Base-by-base conservation (phyloP, 225 moss, liverwort and hornwort species). In the Asterella californica region DNA sequence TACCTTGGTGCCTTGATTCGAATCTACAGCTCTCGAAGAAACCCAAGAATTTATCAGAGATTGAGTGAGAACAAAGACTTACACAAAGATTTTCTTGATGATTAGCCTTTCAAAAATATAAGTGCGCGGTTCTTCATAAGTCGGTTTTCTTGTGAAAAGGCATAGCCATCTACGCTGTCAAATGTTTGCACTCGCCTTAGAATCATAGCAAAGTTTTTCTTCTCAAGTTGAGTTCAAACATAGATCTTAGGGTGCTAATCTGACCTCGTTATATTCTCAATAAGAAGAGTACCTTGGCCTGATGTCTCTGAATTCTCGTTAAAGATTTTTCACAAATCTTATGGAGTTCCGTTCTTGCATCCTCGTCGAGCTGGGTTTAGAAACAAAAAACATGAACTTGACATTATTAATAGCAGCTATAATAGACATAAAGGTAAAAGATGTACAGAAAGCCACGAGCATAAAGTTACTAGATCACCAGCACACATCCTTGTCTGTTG, bases 1-100 rank as follows among this genome's bases (percentile, higher is more conserved):
- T 85, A 85, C 74, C 85, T 76, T 46, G 83, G 86, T 47, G 86
- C 83, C 45, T 77, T 79, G 29, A 83, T 75, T 7, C 81, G 75
- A 6, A 86, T 81, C 86, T 86, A 21, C 74, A 80, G 7, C 34
- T 57, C 9, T 67, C 18, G 46, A 36, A 62, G 67, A 67, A 24
- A 62, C 2, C 22, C 4, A 70, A 0, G 10, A 15, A 49, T 0
- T 49, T 12, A 29, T 48, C 30, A 73, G n/a, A 30, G 2, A 21
- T 37, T 32, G 19, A 25, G 30, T 6, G 50, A 2, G 32, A 71
- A 72, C 4, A 0, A 15, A 42, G 38, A 24, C 22, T 45, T 10
- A 19, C 32, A 25, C 69, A 11, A 7, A 50, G 65, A 65, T 9
- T 65, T 15, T 33, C 1, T 2, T 32, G 15, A n/a, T 49, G 3